Evolutionary conservation across 768 basidiomycete species (phyloP), one percentile per base, ranked within the genome.

Genomic region (Daedaleopsis nitida): DNA sequence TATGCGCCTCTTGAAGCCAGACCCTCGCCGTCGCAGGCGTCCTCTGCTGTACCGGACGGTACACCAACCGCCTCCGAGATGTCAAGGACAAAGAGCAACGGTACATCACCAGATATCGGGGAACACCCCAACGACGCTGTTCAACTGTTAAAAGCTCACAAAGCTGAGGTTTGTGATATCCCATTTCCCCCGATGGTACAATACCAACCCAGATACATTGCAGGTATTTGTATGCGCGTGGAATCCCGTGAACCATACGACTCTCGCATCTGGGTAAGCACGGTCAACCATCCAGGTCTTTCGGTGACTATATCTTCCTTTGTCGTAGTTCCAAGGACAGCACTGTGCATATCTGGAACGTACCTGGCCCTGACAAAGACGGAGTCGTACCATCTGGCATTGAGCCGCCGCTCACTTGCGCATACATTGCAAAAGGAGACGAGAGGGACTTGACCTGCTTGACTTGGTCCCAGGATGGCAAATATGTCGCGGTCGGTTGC

Each of bases 201-300:
- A 55, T 24, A 35, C n/a, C 57, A 27, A 32, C 21, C 49, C 34
- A 27, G 32, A 39, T 8, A 13, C 34, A 16, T n/a, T 43, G 19
- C 58, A 92, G 91, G 89, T 94, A 8, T 94, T 92, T 57, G 86
- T 90, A 7, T 90, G 89, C 57, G 83, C 87, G 5, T 94, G 89
- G 80, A 93, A 91, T 73, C 91, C 92, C 13, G 77, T 74, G 39
- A 76, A 81, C 37, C 77, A 76, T 34, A 78, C 82, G 42, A 68
- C 86, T n/a, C 74, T 94, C 17, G 89, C 89, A 21, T 86, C 91
- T 32, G 92, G 92, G 91, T 91, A 72, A 62, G 84, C 67, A 43
- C 52, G 3, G 1, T 2, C 6, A 23, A 8, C 37, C 21, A 16
- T 14, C 17, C 43, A 16, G 27, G 4, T 51, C 39, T 23, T 13